Base-by-base conservation (phyloP, 73 alveolate species). In the Paramecium octaurelia region DNA sequence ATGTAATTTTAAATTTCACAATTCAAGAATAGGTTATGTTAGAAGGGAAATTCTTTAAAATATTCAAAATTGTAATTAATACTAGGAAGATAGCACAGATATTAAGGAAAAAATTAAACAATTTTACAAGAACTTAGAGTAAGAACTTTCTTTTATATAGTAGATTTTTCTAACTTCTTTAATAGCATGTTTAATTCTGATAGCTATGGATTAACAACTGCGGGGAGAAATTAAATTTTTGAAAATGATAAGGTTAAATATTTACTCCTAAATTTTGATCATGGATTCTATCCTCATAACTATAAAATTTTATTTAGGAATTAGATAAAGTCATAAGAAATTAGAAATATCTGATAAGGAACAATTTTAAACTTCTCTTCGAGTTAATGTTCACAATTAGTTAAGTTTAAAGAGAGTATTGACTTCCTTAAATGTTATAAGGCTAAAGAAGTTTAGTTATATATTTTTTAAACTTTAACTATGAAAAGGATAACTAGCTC, bases 101-200 rank as follows among this genome's bases (percentile, higher is more conserved):
- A 27, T 27, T 27, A 27, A 27, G 1, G 31, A 38, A 38, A 8
- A 38, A 38, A 38, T 38, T 38, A 38, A 38, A 38, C 8, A 38
- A 6, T 77, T 77, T 43, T 77, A 77, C 18, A 21, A 7, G 7
- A 23, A 77, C 50, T 40, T 77, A 40, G 90, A 77, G 18, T 43
- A 11, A 2, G 90, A 77, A 11, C 90, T 43, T 77, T 23, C 75
- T 1, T 42, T 8, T 46, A 43, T 77, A 12, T 43, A 42, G 8
- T 77, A 75, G 90, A 77, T 77, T 6, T 77, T 77, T 12, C 90
- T 9, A 42, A 77, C 12, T 77, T 77, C n/a, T 77, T 77, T 42
- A 16, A 8, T 10, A 77, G 90, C 54, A 40, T 16, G 73, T 77
- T 77, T 77, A 77, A 77, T 46, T 40, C 29, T 46, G 71, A 77